These are phyloP conservation scores for Dentiscutata heterogama DNA, from an alignment of 371 early-diverging fungal species.

Conservation along the genomic window DNA sequence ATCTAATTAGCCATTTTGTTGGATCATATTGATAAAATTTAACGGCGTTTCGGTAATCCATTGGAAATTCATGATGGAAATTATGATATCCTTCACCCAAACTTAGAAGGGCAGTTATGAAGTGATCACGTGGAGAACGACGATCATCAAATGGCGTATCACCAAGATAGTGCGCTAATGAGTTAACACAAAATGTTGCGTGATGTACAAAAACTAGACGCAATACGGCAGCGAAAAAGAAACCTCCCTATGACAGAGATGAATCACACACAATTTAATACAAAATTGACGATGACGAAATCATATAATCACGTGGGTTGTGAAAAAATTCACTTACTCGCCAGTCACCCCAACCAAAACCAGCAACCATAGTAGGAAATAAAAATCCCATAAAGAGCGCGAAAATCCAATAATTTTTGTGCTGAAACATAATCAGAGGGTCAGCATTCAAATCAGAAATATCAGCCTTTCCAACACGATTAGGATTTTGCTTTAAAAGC, in stretches of 20 bases:
- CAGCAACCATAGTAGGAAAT: constrained; percentile 87
- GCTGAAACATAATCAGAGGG: constrained; percentile 82
- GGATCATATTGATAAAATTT: constrained; percentile 93
- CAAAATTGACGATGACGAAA: too few relatives aligned
- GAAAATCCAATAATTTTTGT: constrained; percentile 81
- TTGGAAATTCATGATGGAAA: constrained; percentile 96
- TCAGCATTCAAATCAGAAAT: constrained; percentile 86
- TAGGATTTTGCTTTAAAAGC: constrained; percentile 80
- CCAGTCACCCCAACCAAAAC: constrained; percentile 93
- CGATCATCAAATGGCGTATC: constrained; percentile 84
- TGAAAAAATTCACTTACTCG: constrained; percentile 70
- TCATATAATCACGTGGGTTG: too few relatives aligned
- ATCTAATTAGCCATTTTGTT: constrained; percentile 92
- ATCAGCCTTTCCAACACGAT: constrained; percentile 82
- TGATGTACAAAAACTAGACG: constrained; percentile 90
- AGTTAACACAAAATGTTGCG: constrained; percentile 96
- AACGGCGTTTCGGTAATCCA: constrained; percentile 96
- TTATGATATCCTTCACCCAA: constrained; percentile 92
- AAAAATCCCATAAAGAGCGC: constrained; percentile 77
- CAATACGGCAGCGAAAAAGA: constrained; percentile 83
- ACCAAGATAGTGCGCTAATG: constrained; percentile 87
- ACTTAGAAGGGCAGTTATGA: constrained; percentile 83
- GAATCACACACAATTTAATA: background rate
- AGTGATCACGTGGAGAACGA: constrained; percentile 83
- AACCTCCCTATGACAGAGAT: constrained; percentile 76